Conservation (phyloP, 106 monocot species). For the Iris macrosiphon region DNA sequence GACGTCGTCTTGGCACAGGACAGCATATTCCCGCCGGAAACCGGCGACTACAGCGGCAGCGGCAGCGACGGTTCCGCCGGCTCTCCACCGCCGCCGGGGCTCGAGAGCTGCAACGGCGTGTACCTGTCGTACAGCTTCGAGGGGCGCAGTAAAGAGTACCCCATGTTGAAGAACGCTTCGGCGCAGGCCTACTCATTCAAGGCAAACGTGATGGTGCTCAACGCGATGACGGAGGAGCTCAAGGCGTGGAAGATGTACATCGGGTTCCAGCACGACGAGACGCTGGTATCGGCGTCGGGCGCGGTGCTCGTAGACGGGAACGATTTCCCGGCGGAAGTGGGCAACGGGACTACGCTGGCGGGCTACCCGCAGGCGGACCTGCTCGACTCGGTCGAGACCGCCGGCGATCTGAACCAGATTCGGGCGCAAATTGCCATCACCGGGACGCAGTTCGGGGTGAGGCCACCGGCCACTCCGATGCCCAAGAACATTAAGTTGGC, state of each 20-base stretch:
- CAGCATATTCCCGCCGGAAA: neutral
- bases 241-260: conserved; percentile 77
- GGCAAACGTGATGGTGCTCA: conserved; percentile 59
- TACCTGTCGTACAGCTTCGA: conserved; percentile 64
- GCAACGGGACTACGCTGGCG: conserved; percentile 55
- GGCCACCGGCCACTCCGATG: conserved; percentile 63
- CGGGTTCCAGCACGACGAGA: conserved; percentile 88
- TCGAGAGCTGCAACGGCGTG: conserved; percentile 46
- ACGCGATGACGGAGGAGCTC: conserved; percentile 65
- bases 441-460: conserved; percentile 88
- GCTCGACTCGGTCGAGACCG: conserved; percentile 77
- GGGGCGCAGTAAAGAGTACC: conserved; percentile 48
- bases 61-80: conserved; percentile 3
- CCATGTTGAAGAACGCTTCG: conserved; percentile 77
- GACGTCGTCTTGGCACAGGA: conserved; percentile 19
- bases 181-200: conserved; percentile 90
- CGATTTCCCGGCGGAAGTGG: conserved; percentile 57
- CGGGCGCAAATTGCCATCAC: conserved; percentile 43
- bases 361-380: conserved; percentile 76
- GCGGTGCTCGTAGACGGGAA: conserved; percentile 64
- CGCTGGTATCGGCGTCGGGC: conserved; percentile 66
- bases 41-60: neutral
- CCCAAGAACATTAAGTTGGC: conserved; percentile 57
- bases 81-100: conserved; percentile 27
- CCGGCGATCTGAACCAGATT: conserved; percentile 74